Evolutionary conservation across 176 grass and related monocot genomes (phyloP).

Genomic region (Saccharum spontaneum): DNA sequence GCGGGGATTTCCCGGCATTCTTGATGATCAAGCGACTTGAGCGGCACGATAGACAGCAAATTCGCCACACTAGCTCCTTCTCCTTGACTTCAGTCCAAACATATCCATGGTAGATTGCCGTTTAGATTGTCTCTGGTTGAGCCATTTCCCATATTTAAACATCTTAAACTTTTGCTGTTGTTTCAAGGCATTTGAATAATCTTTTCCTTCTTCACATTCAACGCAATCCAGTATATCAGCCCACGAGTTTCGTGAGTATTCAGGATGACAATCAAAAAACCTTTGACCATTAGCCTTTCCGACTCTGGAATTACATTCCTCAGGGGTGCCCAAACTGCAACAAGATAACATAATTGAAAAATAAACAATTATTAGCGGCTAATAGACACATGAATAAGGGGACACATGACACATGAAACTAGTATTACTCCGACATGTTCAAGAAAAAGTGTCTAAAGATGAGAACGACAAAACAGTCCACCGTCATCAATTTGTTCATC

Average conservation of each 20-base stretch:
- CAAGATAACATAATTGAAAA: constrained; percentile 11
- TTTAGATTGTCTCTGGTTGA: not conserved
- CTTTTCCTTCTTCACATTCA: constrained; percentile 34
- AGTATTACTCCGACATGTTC: not conserved
- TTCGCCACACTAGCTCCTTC: not conserved
- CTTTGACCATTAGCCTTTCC: not conserved
- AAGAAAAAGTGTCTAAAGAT: not conserved
- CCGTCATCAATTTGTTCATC: not conserved
- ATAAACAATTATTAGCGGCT: not conserved
- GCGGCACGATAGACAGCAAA: constrained; percentile 41
- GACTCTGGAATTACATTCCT: not conserved
- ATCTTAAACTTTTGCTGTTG: constrained; percentile 28
- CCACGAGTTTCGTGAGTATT: not conserved
- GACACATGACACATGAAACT: not conserved
- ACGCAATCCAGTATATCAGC: constrained; percentile 46
- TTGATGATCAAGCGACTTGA: constrained; percentile 29
- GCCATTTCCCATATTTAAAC: constrained; percentile 24
- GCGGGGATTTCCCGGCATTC: not conserved
- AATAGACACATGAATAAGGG: not conserved
- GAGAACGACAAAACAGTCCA: not conserved
- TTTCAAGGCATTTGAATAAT: constrained; percentile 36
- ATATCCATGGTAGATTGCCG: not conserved
- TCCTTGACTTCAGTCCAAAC: not conserved
- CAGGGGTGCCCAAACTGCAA: constrained; percentile 23
- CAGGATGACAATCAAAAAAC: constrained; percentile 27